These are phyloP conservation scores for Lactarius deliciosus DNA, from an alignment of 768 basidiomycete species.

Conservation along the genomic window DNA sequence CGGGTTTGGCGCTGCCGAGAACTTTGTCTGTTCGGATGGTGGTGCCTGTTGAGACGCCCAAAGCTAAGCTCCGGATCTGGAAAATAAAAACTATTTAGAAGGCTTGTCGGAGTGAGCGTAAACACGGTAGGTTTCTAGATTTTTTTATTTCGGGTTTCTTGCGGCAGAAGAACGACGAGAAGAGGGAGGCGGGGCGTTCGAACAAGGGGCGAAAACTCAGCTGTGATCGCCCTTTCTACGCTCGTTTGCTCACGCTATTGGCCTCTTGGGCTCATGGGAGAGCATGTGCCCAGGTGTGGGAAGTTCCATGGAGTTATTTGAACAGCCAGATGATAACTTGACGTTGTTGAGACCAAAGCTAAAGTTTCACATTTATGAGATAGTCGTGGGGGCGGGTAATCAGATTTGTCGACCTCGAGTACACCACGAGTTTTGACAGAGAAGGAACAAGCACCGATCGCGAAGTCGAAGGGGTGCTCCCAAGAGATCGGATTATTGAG, in stretches of 20 bases:
- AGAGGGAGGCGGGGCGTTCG: background rate
- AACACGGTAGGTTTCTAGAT: background rate
- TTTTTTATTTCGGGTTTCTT: background rate
- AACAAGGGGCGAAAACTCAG: background rate
- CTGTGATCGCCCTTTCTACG: background rate
- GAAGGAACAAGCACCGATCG: conserved; percentile 27
- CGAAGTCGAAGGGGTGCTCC: conserved; percentile 23
- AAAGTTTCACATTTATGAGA: conserved; percentile 11
- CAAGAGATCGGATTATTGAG: conserved; percentile 18
- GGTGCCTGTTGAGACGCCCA: conserved; percentile 6
- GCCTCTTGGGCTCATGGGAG: background rate
- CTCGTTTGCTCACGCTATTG: background rate
- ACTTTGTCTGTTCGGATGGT: conserved; percentile 1
- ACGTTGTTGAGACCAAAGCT: conserved; percentile 11
- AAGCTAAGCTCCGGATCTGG: conserved; percentile 17
- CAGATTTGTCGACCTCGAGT: conserved; percentile 21
- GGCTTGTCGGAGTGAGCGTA: background rate
- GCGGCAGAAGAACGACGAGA: background rate
- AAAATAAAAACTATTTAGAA: conserved; percentile 2
- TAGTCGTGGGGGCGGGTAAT: conserved; percentile 1
- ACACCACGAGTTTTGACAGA: conserved; percentile 27
- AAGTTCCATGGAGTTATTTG: background rate
- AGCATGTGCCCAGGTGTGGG: conserved; percentile 4
- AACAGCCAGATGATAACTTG: conserved; percentile 3
- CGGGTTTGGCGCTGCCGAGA: conserved; percentile 1